phyloP scores from a whole-genome alignment of 805 yeast genomes.

The Wickerhamomyces subpelliculosus region DNA sequence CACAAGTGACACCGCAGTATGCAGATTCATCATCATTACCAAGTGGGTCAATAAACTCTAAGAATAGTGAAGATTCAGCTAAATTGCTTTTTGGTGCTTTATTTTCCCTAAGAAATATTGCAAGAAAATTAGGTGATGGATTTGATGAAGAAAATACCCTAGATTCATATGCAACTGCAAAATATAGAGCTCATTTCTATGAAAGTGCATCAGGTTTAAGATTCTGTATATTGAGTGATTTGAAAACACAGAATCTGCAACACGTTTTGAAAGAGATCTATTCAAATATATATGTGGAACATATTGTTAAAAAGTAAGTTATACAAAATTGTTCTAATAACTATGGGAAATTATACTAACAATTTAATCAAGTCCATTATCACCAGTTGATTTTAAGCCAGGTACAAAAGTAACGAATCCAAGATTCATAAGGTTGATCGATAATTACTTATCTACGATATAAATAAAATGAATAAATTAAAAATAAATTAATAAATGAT shows the following conservation, averaged over 20 bases:
- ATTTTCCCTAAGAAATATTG: constrained; percentile 70
- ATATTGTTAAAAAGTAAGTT: constrained; percentile 47
- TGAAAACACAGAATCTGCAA: constrained; percentile 47
- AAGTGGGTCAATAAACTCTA: constrained; percentile 39
- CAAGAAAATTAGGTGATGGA: constrained; percentile 43
- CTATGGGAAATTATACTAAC: constrained; percentile 10
- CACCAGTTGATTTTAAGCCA: constrained; percentile 52
- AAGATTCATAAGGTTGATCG: constrained; percentile 49
- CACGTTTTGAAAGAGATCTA: constrained; percentile 52
- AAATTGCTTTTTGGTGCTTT: constrained; percentile 82
- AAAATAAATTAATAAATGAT: neutral
- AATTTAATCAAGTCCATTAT: constrained; percentile 27
- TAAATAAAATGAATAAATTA: neutral
- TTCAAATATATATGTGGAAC: constrained; percentile 48
- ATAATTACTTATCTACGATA: constrained; percentile 28
- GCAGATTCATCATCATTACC: neutral
- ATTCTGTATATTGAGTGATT: constrained; percentile 69
- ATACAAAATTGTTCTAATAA: constrained; percentile 16
- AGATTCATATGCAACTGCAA: constrained; percentile 59
- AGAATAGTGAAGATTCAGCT: constrained; percentile 61
- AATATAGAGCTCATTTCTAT: constrained; percentile 70
- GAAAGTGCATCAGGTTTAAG: constrained; percentile 78
- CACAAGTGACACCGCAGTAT: constrained; percentile 19
- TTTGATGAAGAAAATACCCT: constrained; percentile 29
- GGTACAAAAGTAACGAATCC: constrained; percentile 49